phyloP scores from a whole-genome alignment of 2,329 filamentous ascomycete species.

The Pyrenophora tritici-repentis region DNA sequence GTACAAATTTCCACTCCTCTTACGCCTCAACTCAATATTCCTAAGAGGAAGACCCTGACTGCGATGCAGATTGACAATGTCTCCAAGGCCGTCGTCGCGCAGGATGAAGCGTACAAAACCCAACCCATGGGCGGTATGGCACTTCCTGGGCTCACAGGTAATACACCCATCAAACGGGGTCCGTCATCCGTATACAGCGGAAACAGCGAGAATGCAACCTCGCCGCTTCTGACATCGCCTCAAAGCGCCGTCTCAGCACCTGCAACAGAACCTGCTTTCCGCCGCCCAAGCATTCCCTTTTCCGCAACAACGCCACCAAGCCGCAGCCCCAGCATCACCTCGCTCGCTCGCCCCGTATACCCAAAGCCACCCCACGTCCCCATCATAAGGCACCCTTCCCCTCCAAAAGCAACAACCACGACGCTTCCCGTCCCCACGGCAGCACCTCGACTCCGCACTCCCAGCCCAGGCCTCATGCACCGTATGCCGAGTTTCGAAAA shows the following conservation, averaged over 20 bases:
- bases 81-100: constrained; percentile 31
- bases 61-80: constrained; percentile 49
- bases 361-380: constrained; percentile 29
- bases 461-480: constrained; percentile 51
- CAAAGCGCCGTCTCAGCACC: constrained; percentile 22
- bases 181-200: constrained; percentile 6
- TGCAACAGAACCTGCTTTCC: constrained; percentile 25
- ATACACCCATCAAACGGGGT: constrained; percentile 10
- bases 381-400: constrained; percentile 31
- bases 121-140: constrained; percentile 24
- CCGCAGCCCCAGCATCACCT: constrained; percentile 41
- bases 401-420: constrained; percentile 37
- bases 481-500: constrained; percentile 54
- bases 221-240: constrained; percentile 22
- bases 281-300: constrained; percentile 40
- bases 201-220: constrained; percentile 20
- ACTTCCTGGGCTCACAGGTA: constrained; percentile 24
- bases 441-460: constrained; percentile 36
- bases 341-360: constrained; percentile 46
- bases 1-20: constrained; percentile 21
- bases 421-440: constrained; percentile 35
- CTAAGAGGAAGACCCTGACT: constrained; percentile 53
- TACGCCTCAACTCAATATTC: constrained; percentile 47
- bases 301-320: constrained; percentile 28
- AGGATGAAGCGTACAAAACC: constrained; percentile 18